Percentiles rank a stretch among this genome's conserved stretches.
These are phyloP conservation scores for Leishmania arabica DNA, from an alignment of 208 protist genomes.

Conservation along the genomic window DNA sequence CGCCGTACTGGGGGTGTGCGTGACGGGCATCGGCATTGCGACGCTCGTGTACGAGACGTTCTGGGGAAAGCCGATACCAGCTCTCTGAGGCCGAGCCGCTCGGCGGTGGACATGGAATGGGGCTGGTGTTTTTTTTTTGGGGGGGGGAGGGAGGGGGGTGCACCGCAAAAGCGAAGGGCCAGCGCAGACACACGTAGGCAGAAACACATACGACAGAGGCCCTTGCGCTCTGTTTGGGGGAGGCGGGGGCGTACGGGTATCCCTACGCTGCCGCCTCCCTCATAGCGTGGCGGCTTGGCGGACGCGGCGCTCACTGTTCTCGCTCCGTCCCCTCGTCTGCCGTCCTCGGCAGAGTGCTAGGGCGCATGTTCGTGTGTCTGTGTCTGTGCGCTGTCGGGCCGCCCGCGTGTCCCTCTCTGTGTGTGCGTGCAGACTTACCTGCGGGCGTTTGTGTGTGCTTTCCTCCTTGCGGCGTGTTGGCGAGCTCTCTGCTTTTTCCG, in stretches of 20 bases:
- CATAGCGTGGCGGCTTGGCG: background rate
- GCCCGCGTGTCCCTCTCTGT: background rate
- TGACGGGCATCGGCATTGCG: slow-evolving; percentile 36
- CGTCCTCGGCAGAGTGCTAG: background rate
- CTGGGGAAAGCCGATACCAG: background rate
- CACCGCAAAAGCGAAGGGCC: background rate
- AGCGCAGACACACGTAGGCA: background rate
- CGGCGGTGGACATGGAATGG: background rate
- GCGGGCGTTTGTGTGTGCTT: background rate
- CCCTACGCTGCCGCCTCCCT: background rate
- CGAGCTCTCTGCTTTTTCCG: background rate
- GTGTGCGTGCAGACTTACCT: background rate
- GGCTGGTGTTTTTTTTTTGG: too few species aligned
- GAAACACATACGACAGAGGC: background rate
- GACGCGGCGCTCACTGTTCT: background rate
- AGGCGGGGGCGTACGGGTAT: too few species aligned
- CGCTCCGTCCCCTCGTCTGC: background rate
- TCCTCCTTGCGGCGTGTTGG: background rate
- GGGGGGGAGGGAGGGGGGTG: too few species aligned
- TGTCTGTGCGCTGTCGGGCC: background rate
- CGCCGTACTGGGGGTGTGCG: slow-evolving; percentile 36
- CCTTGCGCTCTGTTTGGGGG: background rate
- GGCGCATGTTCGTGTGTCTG: background rate
- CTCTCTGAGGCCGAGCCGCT: background rate
- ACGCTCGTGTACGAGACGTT: slow-evolving; percentile 33